These are phyloP conservation scores for Xylaria venustula DNA, from an alignment of 495 filamentous ascomycete genomes.

Conservation along the genomic window DNA sequence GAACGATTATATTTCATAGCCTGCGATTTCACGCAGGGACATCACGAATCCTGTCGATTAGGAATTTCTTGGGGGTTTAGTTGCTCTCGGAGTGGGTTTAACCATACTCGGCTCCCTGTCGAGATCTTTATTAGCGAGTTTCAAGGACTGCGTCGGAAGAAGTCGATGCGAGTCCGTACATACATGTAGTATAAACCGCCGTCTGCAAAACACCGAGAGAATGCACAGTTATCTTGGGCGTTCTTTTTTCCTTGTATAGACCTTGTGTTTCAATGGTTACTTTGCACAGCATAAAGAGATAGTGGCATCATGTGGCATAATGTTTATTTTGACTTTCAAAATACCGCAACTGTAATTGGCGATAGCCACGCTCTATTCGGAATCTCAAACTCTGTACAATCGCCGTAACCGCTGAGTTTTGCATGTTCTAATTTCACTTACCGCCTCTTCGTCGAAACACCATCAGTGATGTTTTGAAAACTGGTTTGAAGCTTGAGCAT, in stretches of 20 bases:
- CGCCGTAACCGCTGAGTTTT: too few relatives aligned
- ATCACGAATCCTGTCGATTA: background rate
- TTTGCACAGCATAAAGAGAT: too few relatives aligned
- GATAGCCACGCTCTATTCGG: too few relatives aligned
- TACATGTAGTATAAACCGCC: background rate
- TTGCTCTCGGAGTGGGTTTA: slow-evolving; percentile 7
- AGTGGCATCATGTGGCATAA: too few relatives aligned
- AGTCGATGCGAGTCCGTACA: background rate
- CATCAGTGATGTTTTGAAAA: background rate
- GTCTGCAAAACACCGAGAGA: background rate
- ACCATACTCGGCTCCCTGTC: slow-evolving; percentile 7
- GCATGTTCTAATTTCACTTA: background rate
- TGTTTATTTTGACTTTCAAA: too few relatives aligned
- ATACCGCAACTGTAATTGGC: too few relatives aligned
- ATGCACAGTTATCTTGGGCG: too few relatives aligned
- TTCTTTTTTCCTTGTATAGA: too few relatives aligned
- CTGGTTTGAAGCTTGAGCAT: background rate
- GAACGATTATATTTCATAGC: background rate
- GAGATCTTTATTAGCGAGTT: slow-evolving; percentile 20
- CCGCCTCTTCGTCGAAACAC: background rate
- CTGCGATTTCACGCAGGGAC: background rate
- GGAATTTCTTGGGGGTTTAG: background rate
- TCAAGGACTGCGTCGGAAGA: slow-evolving; percentile 13
- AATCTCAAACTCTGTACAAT: too few relatives aligned
- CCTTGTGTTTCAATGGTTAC: too few relatives aligned